Conservation (phyloP, 768 basidiomycete genomes). For the Phlebiopsis gigantea region DNA sequence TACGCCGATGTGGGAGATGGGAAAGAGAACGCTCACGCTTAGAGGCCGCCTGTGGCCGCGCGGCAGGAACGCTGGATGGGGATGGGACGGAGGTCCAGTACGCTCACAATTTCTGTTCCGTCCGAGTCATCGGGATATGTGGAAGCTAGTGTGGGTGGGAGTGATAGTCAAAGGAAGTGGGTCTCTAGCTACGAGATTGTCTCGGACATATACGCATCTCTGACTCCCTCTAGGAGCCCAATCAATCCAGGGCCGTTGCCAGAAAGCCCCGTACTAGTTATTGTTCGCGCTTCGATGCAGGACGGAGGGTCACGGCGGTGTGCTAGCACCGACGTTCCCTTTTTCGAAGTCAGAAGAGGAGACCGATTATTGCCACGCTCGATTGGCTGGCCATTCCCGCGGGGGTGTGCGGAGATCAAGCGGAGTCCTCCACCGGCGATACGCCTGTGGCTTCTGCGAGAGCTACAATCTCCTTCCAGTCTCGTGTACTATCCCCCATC, state of each 20-base stretch:
- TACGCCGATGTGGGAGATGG: neutral
- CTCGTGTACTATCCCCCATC: neutral
- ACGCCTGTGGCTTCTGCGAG: neutral
- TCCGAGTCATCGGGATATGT: constrained; percentile 6
- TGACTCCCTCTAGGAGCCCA: too few species aligned
- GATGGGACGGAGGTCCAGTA: neutral
- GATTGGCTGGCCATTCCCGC: neutral
- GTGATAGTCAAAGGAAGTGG: too few species aligned
- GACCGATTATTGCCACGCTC: neutral
- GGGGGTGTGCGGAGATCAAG: neutral
- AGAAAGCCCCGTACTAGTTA: too few species aligned
- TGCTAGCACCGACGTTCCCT: neutral
- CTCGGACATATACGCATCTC: too few species aligned
- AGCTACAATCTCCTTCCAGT: neutral
- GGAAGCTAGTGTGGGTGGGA: neutral
- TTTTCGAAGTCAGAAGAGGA: neutral
- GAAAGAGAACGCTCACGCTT: neutral
- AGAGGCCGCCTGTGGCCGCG: neutral
- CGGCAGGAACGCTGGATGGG: neutral
- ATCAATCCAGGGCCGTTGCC: too few species aligned
- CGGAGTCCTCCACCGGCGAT: neutral
- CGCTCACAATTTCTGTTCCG: neutral
- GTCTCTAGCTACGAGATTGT: too few species aligned
- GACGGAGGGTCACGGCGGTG: too few species aligned
- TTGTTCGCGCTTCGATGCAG: too few species aligned